Conservation (phyloP, 164 flowering plant genomes). For the Stephania yunnanensis region DNA sequence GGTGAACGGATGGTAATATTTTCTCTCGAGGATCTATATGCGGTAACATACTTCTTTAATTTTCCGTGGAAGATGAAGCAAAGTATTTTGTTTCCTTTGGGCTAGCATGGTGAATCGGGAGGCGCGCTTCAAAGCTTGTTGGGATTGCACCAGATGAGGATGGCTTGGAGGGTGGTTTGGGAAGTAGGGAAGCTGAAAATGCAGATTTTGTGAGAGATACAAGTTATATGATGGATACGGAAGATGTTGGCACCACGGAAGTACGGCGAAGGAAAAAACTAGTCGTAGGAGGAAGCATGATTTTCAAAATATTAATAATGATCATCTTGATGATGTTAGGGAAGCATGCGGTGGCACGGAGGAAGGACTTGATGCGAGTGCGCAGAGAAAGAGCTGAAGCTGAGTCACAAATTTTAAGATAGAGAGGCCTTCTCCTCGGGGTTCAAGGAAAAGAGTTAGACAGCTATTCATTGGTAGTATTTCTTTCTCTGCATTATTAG, state of each 20-base stretch:
- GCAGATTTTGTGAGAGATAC: conserved; percentile 35
- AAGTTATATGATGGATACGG: conserved; percentile 25
- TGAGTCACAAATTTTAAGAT: conserved; percentile 31
- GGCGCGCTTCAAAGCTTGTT: conserved; percentile 21
- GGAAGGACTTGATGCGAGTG: conserved; percentile 37
- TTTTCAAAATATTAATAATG: conserved; percentile 26
- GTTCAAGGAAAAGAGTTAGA: conserved; percentile 46
- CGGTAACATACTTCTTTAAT: background rate
- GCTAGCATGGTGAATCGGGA: conserved; percentile 31
- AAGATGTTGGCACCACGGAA: conserved; percentile 28
- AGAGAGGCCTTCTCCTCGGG: conserved; percentile 29
- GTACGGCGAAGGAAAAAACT: conserved; percentile 34
- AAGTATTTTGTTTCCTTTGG: conserved; percentile 4
- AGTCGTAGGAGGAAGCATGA: conserved; percentile 30
- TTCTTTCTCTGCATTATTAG: too few species aligned
- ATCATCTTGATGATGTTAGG: conserved; percentile 41
- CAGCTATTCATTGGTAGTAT: conserved; percentile 48
- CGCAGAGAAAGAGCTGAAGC: conserved; percentile 32
- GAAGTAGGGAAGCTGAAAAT: conserved; percentile 60
- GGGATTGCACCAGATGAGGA: conserved; percentile 41
- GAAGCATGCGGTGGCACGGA: conserved; percentile 80
- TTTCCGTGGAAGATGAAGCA: conserved; percentile 5
- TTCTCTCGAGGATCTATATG: background rate
- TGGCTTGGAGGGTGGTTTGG: conserved; percentile 47
- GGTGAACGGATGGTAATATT: conserved; percentile 37